Conservation (phyloP, 768 basidiomycete species). For the Auricularia sp. region DNA sequence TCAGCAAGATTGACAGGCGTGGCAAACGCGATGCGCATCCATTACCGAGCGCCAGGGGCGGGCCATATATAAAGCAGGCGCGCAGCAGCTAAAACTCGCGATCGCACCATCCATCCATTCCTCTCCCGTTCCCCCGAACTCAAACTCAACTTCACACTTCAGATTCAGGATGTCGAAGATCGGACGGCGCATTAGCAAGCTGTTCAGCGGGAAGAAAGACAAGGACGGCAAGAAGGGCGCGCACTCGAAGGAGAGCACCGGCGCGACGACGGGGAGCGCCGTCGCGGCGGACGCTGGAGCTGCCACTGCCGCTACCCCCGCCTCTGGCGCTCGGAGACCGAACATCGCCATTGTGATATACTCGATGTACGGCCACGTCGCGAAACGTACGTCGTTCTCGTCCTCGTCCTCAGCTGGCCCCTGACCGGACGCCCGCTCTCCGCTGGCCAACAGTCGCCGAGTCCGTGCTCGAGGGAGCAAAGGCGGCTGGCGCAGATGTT, state of each 20-base stretch:
- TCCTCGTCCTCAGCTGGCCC: background rate
- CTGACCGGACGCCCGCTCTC: background rate
- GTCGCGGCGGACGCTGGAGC: background rate
- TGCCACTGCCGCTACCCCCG: background rate
- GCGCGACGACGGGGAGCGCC: background rate
- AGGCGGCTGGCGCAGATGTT: constrained; percentile 30
- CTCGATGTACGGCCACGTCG: constrained; percentile 65
- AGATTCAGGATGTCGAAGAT: background rate
- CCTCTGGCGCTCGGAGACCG: background rate
- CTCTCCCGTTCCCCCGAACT: background rate
- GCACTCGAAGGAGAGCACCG: background rate
- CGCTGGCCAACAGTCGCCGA: constrained; percentile 45
- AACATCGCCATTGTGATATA: constrained; percentile 36
- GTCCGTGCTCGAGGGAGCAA: constrained; percentile 28
- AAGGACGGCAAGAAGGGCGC: background rate
- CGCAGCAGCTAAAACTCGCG: too few species aligned
- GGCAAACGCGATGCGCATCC: too few species aligned
- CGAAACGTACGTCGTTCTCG: constrained; percentile 36
- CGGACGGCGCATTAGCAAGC: background rate
- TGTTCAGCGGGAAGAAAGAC: constrained; percentile 1
- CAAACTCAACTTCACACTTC: background rate
- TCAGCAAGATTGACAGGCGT: too few species aligned
- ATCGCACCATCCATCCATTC: background rate
- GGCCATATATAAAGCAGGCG: too few species aligned
- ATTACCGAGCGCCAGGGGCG: too few species aligned